A percentile compares a stretch with the other conserved stretches of the same genome.
These are phyloP conservation scores for Stemphylium vesicarium DNA, from an alignment of 2,329 filamentous ascomycete species.

Conservation along the genomic window DNA sequence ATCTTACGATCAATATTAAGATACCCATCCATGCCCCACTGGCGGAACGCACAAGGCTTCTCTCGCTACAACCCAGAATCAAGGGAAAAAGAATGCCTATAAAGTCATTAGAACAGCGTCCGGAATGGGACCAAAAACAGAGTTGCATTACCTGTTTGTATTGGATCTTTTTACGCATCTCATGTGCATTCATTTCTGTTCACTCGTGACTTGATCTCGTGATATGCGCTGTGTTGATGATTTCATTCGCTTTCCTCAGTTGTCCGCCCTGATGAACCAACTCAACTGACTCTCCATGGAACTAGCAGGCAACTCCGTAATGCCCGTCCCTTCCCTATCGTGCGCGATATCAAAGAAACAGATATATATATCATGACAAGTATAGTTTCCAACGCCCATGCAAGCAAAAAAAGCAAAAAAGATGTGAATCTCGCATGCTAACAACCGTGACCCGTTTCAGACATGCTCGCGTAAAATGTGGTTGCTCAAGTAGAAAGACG, in stretches of 20 bases:
- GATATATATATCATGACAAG: conserved; percentile 7
- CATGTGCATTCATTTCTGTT: no score
- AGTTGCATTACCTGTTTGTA: conserved; percentile 3
- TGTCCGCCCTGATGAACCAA: neutral
- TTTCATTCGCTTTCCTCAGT: conserved; percentile 1
- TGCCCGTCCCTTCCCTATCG: conserved; percentile 6
- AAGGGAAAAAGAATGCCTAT: conserved; percentile 23
- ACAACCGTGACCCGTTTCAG: conserved; percentile 32
- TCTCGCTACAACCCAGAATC: conserved; percentile 21
- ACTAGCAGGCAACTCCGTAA: neutral
- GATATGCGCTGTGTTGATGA: neutral
- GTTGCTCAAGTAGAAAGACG: neutral
- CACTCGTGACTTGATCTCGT: no score
- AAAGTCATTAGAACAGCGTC: conserved; percentile 32
- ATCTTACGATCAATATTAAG: conserved; percentile 18
- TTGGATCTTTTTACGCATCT: no score
- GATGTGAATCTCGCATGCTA: conserved; percentile 24
- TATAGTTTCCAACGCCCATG: conserved; percentile 36
- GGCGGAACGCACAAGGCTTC: conserved; percentile 43
- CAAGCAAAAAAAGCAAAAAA: neutral
- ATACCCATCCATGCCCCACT: conserved; percentile 28
- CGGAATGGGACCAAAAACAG: conserved; percentile 42
- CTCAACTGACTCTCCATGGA: neutral
- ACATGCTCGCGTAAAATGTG: conserved; percentile 22
- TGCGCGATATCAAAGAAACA: conserved; percentile 7